These are phyloP conservation scores for Bullera alba DNA, from an alignment of 768 basidiomycete species.

Conservation along the genomic window DNA sequence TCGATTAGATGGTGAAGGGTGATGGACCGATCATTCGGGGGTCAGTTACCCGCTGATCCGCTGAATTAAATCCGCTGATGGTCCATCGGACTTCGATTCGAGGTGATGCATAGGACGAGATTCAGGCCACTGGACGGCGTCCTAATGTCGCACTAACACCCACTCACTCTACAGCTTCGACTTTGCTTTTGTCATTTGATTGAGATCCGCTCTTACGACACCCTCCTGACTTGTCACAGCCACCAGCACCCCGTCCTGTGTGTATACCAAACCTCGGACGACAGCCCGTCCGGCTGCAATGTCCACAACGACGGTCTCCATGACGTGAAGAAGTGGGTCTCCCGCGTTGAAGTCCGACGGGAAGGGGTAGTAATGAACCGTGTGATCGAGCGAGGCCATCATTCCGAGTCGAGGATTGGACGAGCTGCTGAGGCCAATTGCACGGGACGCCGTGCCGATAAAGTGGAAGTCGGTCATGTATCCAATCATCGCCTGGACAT, in stretches of 20 bases:
- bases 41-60: too few relatives aligned
- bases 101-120: too few relatives aligned
- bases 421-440: constrained; percentile 35
- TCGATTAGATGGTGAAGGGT: too few relatives aligned
- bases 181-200: too few relatives aligned
- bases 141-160: too few relatives aligned
- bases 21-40: too few relatives aligned
- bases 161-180: too few relatives aligned
- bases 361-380: constrained; percentile 41
- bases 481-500: constrained; percentile 40
- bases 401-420: constrained; percentile 38
- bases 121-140: too few relatives aligned
- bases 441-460: constrained; percentile 42
- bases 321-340: constrained; percentile 42
- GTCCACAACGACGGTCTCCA: constrained; percentile 31
- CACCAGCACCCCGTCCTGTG: constrained; percentile 33
- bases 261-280: constrained; percentile 42
- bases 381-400: constrained; percentile 45
- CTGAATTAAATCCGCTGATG: too few relatives aligned
- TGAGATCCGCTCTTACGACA: constrained; percentile 52
- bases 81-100: too few relatives aligned
- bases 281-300: constrained; percentile 38
- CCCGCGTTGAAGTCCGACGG: constrained; percentile 30
- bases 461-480: constrained; percentile 46
- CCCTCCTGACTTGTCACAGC: constrained; percentile 46